Base-by-base conservation (phyloP, 75 land plant genomes). In the Isoetes taiwanensis region DNA sequence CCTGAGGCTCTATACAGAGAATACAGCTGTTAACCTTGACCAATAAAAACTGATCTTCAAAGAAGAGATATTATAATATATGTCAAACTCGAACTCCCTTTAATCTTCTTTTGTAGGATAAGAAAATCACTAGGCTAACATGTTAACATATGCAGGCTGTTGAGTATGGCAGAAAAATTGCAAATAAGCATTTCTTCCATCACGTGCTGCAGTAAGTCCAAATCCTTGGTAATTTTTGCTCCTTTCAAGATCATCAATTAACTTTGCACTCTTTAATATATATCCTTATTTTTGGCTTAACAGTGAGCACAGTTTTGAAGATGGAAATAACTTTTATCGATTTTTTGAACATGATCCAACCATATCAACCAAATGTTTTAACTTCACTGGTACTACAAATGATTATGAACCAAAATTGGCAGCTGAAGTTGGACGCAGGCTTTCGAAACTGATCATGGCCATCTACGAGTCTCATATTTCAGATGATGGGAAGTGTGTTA, bases 251-350 rank as follows among this genome's bases (percentile, higher is more conserved):
- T 37, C 12, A 9, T 9, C 14, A 37, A 37, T 37, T 37, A 9
- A 9, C 38, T 46, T 8, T 46, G n/a, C n/a, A n/a, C n/a, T n/a
- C n/a, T n/a, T n/a, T n/a, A n/a, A n/a, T n/a, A n/a, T n/a, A n/a
- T n/a, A n/a, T n/a, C n/a, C 29, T n/a, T 37, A 14, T 8, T 43
- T 61, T 30, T 25, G 29, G 28, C n/a, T 17, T 33, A 32, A 25
- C 69, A 85, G 90, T 4, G 90, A 85, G 58, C 76, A 85, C 64
- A 17, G 62, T 2, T 85, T 85, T 53, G 90, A 85, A 59, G 90
- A 85, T 69, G 79, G 86, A n/a, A 85, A 76, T 61, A 73, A 85
- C 14, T 28, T 82, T 11, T 85, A 85, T 32, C 82, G 90, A 17
- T 85, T 85, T 42, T 61, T 85, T 57, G 90, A 85, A 28, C 73